These are phyloP conservation scores for Dendrocalamus latiflorus DNA, from an alignment of 202 grass and related monocot genomes.

Conservation along the genomic window DNA sequence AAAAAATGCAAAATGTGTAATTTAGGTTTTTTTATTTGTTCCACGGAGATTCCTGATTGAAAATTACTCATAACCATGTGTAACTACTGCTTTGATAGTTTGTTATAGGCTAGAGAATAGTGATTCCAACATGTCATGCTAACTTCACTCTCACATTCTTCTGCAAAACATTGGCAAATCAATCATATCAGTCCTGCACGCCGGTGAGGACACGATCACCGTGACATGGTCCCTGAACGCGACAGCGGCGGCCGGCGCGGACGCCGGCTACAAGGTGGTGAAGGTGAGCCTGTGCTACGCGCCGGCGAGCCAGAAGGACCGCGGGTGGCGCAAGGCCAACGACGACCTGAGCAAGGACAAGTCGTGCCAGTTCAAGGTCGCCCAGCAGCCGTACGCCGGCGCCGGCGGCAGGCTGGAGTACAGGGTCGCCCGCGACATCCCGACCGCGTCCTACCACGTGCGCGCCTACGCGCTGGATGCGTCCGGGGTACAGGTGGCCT, in stretches of 20 bases:
- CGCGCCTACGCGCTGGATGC: constrained; percentile 65
- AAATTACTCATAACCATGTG: background rate
- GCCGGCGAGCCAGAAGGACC: constrained; percentile 66
- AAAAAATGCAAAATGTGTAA: too few species aligned
- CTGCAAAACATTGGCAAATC: background rate
- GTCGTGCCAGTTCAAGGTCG: constrained; percentile 77
- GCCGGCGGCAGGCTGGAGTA: constrained; percentile 25
- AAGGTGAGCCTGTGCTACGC: constrained; percentile 79
- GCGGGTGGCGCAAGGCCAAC: constrained; percentile 62
- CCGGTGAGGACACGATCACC: constrained; percentile 44
- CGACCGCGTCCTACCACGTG: constrained; percentile 57
- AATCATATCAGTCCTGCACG: constrained; percentile 56
- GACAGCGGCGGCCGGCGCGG: background rate
- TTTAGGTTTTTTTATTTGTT: too few species aligned
- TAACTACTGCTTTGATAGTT: background rate
- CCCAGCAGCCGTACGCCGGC: constrained; percentile 31
- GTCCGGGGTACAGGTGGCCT: constrained; percentile 50
- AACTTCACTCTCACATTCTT: background rate
- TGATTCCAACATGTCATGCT: background rate
- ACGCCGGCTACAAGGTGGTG: constrained; percentile 42
- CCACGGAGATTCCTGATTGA: background rate
- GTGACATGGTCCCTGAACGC: constrained; percentile 44
- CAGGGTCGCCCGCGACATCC: constrained; percentile 42
- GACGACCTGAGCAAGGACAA: constrained; percentile 82
- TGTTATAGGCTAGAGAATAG: background rate